Percentiles rank a stretch among this genome's conserved stretches.
phyloP scores from a whole-genome alignment of 208 protist species.

The Leishmania guyanensis region DNA sequence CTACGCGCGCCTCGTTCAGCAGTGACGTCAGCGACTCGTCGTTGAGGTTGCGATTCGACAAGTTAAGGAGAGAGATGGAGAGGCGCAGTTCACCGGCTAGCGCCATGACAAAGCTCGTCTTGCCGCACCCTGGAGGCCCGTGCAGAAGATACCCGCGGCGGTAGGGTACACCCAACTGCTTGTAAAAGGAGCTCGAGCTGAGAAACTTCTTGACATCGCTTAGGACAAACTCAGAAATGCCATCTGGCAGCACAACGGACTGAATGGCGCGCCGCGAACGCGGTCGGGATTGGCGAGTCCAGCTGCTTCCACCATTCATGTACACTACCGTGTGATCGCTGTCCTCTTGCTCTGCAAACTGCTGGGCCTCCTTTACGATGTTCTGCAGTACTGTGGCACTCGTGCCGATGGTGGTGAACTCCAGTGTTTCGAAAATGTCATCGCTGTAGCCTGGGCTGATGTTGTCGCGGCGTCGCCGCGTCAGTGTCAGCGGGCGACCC shows the following conservation, averaged over 20 bases:
- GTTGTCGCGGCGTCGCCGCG: conserved; percentile 65
- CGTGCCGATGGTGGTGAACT: conserved; percentile 75
- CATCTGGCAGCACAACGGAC: conserved; percentile 89
- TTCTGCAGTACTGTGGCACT: conserved; percentile 52
- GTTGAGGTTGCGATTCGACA: conserved; percentile 82
- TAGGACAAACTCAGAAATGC: conserved; percentile 62
- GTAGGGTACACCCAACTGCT: conserved; percentile 94
- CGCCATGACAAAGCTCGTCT: conserved; percentile 93
- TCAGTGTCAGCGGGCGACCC: conserved; percentile 67
- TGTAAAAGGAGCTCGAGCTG: conserved; percentile 85
- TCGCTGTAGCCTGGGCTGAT: conserved; percentile 61
- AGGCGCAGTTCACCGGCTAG: conserved; percentile 91
- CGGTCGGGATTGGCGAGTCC: conserved; percentile 67
- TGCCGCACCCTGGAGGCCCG: conserved; percentile 95
- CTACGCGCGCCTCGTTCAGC: conserved; percentile 82
- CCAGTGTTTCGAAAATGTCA: conserved; percentile 83
- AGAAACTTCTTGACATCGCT: conserved; percentile 89
- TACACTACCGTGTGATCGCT: conserved; percentile 88
- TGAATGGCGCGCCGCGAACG: conserved; percentile 79
- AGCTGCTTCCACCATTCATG: conserved; percentile 72
- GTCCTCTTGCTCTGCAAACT: conserved; percentile 60
- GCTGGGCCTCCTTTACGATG: conserved; percentile 75
- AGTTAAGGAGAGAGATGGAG: conserved; percentile 94
- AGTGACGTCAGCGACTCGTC: conserved; percentile 90
- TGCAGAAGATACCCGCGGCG: conserved; percentile 95